Base-by-base conservation (phyloP, 2,329 filamentous ascomycete genomes). In the Aspergillus intermedius region DNA sequence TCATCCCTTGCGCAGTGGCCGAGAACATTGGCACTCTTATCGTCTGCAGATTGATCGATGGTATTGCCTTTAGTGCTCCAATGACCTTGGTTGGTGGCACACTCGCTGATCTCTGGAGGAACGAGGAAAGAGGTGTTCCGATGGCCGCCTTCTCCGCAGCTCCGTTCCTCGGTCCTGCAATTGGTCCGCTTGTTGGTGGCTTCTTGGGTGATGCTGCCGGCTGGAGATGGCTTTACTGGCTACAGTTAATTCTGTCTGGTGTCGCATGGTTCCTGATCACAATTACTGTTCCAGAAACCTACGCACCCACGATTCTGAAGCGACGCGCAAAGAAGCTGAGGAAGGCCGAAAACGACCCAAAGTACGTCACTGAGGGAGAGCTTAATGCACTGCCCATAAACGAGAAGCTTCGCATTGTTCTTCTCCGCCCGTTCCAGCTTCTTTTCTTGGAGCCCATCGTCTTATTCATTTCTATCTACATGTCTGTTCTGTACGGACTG, bases 201-300 rank as follows among this genome's bases (percentile, higher is more conserved):
- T 94, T 83, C 63, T 74, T 93, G 1, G 77, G 79, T 6, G 85
- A 90, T 57, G 79, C 78, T 0, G 70, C 75, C 0, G 84, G 84
- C 34, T 93, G 88, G 88, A 74, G 88, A 55, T 93, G 87, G 87
- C 74, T 93, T 0, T 93, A 93, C 73, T 91, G 87, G 85, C 80
- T 95, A 57, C 88, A 91, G 62, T 74, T 93, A 9, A 94, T 95
- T 60, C 64, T 93, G 10, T 75, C 86, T 22, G 82, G 76, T 12
- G 63, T 84, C 44, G 79, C 85, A 57, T 93, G 86, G 81, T 51
- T 86, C 15, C 65, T 91, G 51, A 90, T 93, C 67, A 85, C 84
- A 25, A 91, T 94, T 69, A 93, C 88, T n/a, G 84, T 95, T 0
- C 88, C 88, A 1, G 90, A 95, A 68, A 95, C 90, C 0, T 95